Evolutionary conservation across 441 rosid species (phyloP).

Genomic region (Erodium chrysanthum): DNA sequence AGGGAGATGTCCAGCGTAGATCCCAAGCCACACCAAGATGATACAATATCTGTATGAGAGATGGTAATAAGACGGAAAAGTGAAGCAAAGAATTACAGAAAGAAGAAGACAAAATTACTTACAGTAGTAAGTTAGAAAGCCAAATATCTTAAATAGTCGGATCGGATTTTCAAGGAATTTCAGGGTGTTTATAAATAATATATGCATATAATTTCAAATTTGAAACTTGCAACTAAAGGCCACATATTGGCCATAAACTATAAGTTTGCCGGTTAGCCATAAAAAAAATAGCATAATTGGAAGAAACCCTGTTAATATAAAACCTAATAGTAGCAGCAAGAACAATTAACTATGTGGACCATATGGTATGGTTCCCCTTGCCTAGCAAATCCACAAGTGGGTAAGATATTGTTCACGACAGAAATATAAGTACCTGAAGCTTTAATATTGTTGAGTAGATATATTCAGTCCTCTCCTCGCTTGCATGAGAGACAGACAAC

Average conservation of each 20-base stretch:
- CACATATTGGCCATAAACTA: no score
- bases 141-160: slow-evolving; percentile 2
- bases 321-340: background rate
- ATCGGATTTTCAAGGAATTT: no score
- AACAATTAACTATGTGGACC: background rate
- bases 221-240: no score
- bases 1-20: slow-evolving; percentile 60
- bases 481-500: slow-evolving; percentile 61
- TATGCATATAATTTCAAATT: no score
- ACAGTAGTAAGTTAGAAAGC: background rate
- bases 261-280: no score
- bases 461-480: slow-evolving; percentile 83
- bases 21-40: slow-evolving; percentile 90
- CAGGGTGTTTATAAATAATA: no score
- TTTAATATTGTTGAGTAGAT: slow-evolving; percentile 71
- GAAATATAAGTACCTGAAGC: slow-evolving; percentile 57
- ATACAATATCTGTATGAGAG: slow-evolving; percentile 58
- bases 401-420: slow-evolving; percentile 14
- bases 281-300: background rate
- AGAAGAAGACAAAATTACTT: background rate
- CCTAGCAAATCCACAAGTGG: background rate
- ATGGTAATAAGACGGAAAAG: slow-evolving; percentile 1
- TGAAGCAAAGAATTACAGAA: background rate
- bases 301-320: background rate
- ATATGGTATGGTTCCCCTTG: background rate